Evolutionary conservation across 2,329 filamentous ascomycete genomes (phyloP).

Genomic region (Penicillium olsonii): DNA sequence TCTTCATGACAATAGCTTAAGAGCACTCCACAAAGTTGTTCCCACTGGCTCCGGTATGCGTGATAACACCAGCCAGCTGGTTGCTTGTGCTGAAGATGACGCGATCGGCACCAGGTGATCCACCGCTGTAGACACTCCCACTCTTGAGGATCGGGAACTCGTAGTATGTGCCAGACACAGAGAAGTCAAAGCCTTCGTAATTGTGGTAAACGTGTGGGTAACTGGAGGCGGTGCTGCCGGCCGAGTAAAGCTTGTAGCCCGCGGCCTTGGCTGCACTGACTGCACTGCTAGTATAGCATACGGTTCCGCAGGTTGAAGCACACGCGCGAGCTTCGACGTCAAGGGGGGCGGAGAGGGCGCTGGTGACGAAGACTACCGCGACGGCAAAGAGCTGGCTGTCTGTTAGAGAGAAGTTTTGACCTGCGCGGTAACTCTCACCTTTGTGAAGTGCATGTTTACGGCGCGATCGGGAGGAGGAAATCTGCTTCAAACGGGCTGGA

Average conservation of each 20-base stretch:
- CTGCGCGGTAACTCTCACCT: conserved; percentile 16
- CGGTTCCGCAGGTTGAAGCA: conserved; percentile 56
- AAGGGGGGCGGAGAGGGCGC: conserved; percentile 29
- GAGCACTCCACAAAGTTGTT: conserved; percentile 68
- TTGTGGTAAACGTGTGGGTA: conserved; percentile 65
- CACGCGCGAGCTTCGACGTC: conserved; percentile 44
- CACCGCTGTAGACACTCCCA: conserved; percentile 56
- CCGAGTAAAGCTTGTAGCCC: conserved; percentile 54
- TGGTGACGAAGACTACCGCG: conserved; percentile 24
- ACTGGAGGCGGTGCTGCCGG: conserved; percentile 36
- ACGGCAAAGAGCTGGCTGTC: conserved; percentile 18
- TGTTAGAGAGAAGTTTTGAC: no score
- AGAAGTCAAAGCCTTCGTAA: conserved; percentile 63
- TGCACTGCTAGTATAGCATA: conserved; percentile 53
- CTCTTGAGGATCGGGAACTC: conserved; percentile 62
- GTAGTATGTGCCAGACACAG: conserved; percentile 59
- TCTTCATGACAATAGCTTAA: no score
- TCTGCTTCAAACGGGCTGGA: not conserved
- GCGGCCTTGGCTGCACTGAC: conserved; percentile 53
- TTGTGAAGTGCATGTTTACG: conserved; percentile 27
- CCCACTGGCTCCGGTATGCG: conserved; percentile 68
- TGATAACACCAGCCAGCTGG: conserved; percentile 64
- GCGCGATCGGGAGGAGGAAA: no score
- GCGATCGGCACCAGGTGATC: conserved; percentile 66
- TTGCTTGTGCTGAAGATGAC: conserved; percentile 63